Base-by-base conservation (phyloP, 2,329 filamentous ascomycete genomes). In the Macrophomina pseudophaseolina region DNA sequence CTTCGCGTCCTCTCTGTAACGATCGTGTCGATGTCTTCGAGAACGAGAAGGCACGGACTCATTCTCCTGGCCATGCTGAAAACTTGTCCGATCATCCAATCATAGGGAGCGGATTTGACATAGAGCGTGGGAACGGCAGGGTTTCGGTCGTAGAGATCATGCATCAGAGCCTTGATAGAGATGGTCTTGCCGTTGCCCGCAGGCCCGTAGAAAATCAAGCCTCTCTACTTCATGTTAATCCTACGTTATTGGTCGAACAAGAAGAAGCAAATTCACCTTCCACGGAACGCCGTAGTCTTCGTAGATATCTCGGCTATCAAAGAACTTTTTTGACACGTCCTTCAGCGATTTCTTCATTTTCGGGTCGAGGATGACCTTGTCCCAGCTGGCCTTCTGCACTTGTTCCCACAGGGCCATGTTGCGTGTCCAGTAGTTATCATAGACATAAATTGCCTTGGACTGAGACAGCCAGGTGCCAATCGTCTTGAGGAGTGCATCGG, bases 11-110 rank as follows among this genome's bases (percentile, higher is more conserved):
- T 69, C 64, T 88, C 85, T 7, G 82, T 83, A 54, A 92, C 85
- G 40, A 91, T 84, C 9, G 85, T 88, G 74, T 92, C 90, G 5
- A 92, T 82, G 70, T 92, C 90, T 74, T 92, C 90, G 67, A 92
- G 90, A 46, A 92, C 87, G 4, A 92, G 84, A 68, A 90, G 86
- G 78, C 89, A 91, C 0, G 90, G 90, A 0, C 89, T 86, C 68
- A 85, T 84, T 69, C 85, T 80, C 23, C 90, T 80, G 0, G 90
- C 90, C 69, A 86, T 87, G 23, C 16, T 64, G 64, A 80, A 80
- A 56, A 80, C 78, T n/a, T 66, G 46, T 18, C 67, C 64, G 14
- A 79, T 67, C 68, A 82, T 76, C 14, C 30, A 63, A 30, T n/a
- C 38, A 23, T 52, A 64, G 7, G 60, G 60, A 69, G 80, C 81